Percentiles rank a stretch among this genome's conserved stretches.
Conservation (phyloP, 441 rosid genomes). For the Dalechampia spathulata region DNA sequence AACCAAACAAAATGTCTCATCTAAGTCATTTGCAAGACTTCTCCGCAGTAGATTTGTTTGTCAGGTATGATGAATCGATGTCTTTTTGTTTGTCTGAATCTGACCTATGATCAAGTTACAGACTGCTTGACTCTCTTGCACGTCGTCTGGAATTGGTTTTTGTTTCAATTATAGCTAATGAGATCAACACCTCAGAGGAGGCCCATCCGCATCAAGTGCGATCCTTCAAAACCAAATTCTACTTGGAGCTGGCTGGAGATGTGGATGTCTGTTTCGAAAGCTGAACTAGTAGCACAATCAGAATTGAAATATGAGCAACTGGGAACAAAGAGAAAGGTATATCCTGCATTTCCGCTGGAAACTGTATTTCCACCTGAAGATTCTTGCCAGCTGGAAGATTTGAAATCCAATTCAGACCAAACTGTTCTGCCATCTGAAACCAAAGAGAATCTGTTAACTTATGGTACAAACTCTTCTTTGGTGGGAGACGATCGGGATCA, state of each 20-base stretch:
- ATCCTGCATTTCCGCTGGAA: conserved; percentile 20
- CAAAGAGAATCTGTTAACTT: conserved; percentile 35
- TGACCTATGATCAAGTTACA: no score
- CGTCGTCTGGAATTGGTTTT: neutral
- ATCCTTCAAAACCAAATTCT: conserved; percentile 65
- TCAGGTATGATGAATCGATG: conserved; percentile 41
- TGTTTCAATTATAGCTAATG: conserved; percentile 48
- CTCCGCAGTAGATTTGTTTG: conserved; percentile 75
- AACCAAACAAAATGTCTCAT: conserved; percentile 28
- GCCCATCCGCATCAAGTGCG: conserved; percentile 72
- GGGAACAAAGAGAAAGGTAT: conserved; percentile 31
- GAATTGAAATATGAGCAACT: conserved; percentile 27
- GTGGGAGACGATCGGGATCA: conserved; percentile 24
- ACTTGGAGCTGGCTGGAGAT: conserved; percentile 97
- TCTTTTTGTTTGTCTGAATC: conserved; percentile 3
- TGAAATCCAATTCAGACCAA: conserved; percentile 21
- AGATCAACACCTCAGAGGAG: conserved; percentile 63
- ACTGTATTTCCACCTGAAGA: conserved; percentile 25
- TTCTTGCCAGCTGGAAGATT: conserved; percentile 24
- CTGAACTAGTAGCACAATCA: conserved; percentile 34
- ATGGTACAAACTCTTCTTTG: conserved; percentile 27
- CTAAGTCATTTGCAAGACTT: conserved; percentile 54
- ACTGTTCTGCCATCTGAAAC: conserved; percentile 24
- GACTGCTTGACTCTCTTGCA: neutral
- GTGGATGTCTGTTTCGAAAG: conserved; percentile 69